Evolutionary conservation across 192 early-diverging fungal species (phyloP), one percentile per base, ranked within the genome.

Genomic region (Tieghemiomyces parasiticus): DNA sequence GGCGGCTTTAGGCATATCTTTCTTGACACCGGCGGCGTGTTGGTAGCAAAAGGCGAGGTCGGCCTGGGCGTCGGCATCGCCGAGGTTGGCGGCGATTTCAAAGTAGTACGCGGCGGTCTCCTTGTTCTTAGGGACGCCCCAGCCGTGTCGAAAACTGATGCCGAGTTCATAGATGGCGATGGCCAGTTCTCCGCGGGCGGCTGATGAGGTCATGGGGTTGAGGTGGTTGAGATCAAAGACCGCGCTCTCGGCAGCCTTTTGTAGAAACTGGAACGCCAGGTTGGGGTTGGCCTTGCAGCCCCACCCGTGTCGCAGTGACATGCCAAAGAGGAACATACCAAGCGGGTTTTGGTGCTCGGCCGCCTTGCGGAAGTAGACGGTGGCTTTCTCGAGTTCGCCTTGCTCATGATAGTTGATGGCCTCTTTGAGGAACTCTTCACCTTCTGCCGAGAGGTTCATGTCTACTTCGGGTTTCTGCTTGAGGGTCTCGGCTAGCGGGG

Each of bases 81-180:
- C 86, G 48, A 86, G 63, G 58, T 86, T 78, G 19, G 86, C 81
- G 2, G 87, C 83, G 35, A 89, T 83, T 64, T 86, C 83, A 80
- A 88, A 89, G 61, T 88, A 88, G 59, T 85, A 82, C 0, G 81
- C 81, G 0, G 87, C 87, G 2, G 78, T 85, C 53, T 77, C 72
- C 46, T 81, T 81, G 64, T 81, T 79, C 47, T 81, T 84, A 38
- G 80, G 74, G 26, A 83, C 84, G 38, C 87, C 87, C 85, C 86
- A 86, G 24, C 86, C 87, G 68, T 89, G 86, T 50, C 81, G 76
- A 64, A 84, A 89, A 66, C 83, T 84, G 60, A 84, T 74, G 0
- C 86, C 87, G 0, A 89, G 72, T 63, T 89, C 87, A 63, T 86
- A 86, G 35, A 89, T 86, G 1, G 87, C 85, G 65, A 89, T 72